Evolutionary conservation across 2,329 filamentous ascomycete genomes (phyloP).

Genomic region (Colletotrichum cereale): DNA sequence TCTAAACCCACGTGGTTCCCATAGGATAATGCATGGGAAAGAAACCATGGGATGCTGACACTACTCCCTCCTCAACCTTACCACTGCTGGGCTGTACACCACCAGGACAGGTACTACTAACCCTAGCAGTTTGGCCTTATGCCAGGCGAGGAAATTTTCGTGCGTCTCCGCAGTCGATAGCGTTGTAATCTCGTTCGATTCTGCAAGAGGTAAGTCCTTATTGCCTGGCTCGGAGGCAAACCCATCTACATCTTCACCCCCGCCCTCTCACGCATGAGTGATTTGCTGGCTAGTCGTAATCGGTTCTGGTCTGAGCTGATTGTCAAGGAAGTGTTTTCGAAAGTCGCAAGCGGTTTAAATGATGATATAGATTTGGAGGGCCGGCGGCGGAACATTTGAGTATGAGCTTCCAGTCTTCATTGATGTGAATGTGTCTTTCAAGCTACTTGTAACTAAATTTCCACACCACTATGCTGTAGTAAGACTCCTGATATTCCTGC

Average conservation of each 20-base stretch:
- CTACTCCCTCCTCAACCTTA: constrained; percentile 2
- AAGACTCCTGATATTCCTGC: neutral
- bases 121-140: neutral
- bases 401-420: neutral
- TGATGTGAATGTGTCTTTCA: neutral
- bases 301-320: neutral
- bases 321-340: neutral
- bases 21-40: constrained; percentile 14
- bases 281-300: neutral
- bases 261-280: neutral
- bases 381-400: neutral
- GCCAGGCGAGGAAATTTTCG: constrained; percentile 9
- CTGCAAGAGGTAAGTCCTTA: too few species aligned
- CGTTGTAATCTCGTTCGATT: constrained; percentile 18
- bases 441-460: neutral
- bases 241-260: neutral
- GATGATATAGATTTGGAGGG: neutral
- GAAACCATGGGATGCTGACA: neutral
- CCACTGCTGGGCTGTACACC: neutral
- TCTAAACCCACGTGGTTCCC: constrained; percentile 20
- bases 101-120: neutral
- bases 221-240: neutral
- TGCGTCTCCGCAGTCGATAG: neutral
- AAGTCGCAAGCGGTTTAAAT: neutral
- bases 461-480: too few species aligned